phyloP scores from a whole-genome alignment of 2,329 filamentous ascomycete genomes.

The Setomelanomma holmii region DNA sequence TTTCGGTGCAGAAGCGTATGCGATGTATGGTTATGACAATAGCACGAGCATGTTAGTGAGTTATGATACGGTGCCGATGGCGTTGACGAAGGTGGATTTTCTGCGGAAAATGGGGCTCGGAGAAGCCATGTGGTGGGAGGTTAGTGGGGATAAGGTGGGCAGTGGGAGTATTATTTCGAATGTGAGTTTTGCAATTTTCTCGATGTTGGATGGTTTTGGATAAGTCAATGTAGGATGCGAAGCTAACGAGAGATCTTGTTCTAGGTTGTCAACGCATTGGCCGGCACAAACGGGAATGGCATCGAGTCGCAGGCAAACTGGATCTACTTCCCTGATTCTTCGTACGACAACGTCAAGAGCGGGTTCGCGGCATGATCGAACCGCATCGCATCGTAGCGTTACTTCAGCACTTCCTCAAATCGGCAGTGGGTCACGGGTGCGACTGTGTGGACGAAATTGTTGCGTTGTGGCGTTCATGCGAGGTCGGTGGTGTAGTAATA shows the following conservation, averaged over 20 bases:
- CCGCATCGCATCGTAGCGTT: constrained; percentile 3
- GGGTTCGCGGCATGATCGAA: constrained; percentile 44
- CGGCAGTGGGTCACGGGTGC: constrained; percentile 1
- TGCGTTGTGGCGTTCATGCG: constrained; percentile 23
- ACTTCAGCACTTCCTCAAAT: neutral
- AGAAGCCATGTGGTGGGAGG: constrained; percentile 98
- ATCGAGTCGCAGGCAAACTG: constrained; percentile 58
- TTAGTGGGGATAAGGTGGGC: constrained; percentile 74
- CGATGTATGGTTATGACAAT: constrained; percentile 79
- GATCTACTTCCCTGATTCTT: constrained; percentile 57
- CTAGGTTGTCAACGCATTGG: constrained; percentile 49
- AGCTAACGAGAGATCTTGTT: constrained; percentile 1
- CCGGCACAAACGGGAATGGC: constrained; percentile 47
- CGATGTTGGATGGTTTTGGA: too few species aligned
- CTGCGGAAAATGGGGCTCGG: constrained; percentile 73
- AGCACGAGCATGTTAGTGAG: constrained; percentile 71
- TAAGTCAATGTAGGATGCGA: too few species aligned
- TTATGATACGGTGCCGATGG: constrained; percentile 75
- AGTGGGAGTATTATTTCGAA: constrained; percentile 66
- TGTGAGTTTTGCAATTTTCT: constrained; percentile 30
- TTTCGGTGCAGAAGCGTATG: constrained; percentile 68
- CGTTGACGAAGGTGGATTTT: constrained; percentile 73
- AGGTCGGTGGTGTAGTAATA: constrained; percentile 16
- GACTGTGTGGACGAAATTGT: too few species aligned
- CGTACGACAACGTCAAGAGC: constrained; percentile 59